Evolutionary conservation across 257 asterid genomes (phyloP), one percentile per base, ranked within the genome.

Genomic region (Voacanga thouarsii): DNA sequence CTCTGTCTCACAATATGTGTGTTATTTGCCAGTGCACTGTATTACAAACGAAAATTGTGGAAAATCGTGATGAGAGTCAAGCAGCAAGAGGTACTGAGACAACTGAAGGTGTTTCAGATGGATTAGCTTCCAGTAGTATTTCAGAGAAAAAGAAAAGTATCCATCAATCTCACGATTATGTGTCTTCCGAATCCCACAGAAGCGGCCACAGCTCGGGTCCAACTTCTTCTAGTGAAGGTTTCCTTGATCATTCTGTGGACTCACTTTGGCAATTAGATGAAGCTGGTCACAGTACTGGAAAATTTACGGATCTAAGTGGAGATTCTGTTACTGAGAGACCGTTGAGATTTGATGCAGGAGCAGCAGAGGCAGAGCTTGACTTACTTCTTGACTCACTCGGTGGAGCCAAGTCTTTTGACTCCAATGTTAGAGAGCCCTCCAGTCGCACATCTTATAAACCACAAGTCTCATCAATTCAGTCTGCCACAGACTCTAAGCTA

Each of bases 331-430:
- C 89, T 64, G 74, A 55, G 74, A 86, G 78, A 59, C 72, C 74
- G 19, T 75, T 87, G 8, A 76, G 57, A 71, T 90, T 85, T 55
- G 86, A 88, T 85, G 92, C 89, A 44, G 78, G 86, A 19, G 81
- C 65, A 78, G 96, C 90, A 65, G 98, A 89, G 81, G 93, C 91
- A 49, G 97, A 94, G 84, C 97, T 92, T 30, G 97, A 94, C 84
- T 81, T 84, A 90, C 99, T 94, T 87, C 91, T 94, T 41, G 88
- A 83, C 84, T 90, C 97, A 19, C 87, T 91, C 67, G 12, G 43
- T 55, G 96, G 87, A 66, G 71, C 85, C 41, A 82, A 80, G 45
- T 10, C 84, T 74, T 76, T 71, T 1, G 91, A 82, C 45, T 68
- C 94, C 16, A 69, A 49, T 28, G 74, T 65, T 49, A 37, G 73